Conservation (phyloP, 768 basidiomycete species). For the Boletales sp. region DNA sequence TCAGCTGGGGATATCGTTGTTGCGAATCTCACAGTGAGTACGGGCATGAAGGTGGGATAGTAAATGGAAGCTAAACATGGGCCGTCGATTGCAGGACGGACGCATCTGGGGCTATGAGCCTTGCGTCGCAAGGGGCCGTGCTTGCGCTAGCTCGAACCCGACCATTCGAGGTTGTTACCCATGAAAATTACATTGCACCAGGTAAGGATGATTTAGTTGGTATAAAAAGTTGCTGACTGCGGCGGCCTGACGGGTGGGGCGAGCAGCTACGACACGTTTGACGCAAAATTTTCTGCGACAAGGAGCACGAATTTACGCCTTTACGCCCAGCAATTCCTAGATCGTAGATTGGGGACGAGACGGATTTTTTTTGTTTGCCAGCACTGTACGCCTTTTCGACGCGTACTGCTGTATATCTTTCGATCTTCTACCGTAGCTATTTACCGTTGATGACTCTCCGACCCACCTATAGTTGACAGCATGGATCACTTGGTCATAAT, state of each 20-base stretch:
- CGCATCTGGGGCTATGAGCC: slow-evolving; percentile 45
- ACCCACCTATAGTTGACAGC: slow-evolving; percentile 10
- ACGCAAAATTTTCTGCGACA: slow-evolving; percentile 58
- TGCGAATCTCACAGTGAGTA: slow-evolving; percentile 73
- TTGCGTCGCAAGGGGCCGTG: slow-evolving; percentile 57
- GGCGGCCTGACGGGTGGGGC: slow-evolving; percentile 11
- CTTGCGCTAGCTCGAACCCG: slow-evolving; percentile 72
- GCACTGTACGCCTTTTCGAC: slow-evolving; percentile 10
- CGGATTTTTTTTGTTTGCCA: neutral
- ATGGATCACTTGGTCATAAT: slow-evolving; percentile 15
- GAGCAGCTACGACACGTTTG: slow-evolving; percentile 45
- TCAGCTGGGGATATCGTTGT: slow-evolving; percentile 67
- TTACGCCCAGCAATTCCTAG: slow-evolving; percentile 38
- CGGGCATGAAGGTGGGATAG: slow-evolving; percentile 9
- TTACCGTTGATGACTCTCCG: slow-evolving; percentile 18
- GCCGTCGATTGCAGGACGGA: slow-evolving; percentile 39
- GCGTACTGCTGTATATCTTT: slow-evolving; percentile 18
- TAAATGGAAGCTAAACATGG: slow-evolving; percentile 11
- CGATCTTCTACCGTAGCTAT: slow-evolving; percentile 26
- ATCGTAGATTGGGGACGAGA: slow-evolving; percentile 21
- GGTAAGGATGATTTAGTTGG: slow-evolving; percentile 47
- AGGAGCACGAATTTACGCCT: slow-evolving; percentile 54
- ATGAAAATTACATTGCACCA: slow-evolving; percentile 72
- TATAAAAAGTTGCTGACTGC: slow-evolving; percentile 18
- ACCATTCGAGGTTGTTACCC: slow-evolving; percentile 74